These are phyloP conservation scores for Schizonepeta tenuifolia DNA, from an alignment of 257 asterid genomes.

Conservation along the genomic window DNA sequence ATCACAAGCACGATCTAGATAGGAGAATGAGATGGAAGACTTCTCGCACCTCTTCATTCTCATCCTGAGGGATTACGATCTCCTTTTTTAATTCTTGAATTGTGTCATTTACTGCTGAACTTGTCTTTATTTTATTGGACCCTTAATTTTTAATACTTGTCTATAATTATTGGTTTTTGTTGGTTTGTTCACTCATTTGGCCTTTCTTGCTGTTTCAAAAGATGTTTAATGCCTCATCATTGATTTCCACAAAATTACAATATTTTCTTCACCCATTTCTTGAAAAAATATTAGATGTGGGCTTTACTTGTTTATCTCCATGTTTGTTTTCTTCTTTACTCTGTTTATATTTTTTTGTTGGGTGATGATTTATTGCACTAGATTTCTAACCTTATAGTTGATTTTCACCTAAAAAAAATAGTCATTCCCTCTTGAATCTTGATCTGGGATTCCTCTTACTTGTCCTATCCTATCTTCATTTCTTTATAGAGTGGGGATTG, in stretches of 20 bases:
- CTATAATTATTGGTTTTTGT: constrained; percentile 27
- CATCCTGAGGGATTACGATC: constrained; percentile 58
- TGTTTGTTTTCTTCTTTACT: not conserved
- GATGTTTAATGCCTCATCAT: constrained; percentile 33
- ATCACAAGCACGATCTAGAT: constrained; percentile 39
- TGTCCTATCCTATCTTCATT: not conserved
- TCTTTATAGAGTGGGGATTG: constrained; percentile 19
- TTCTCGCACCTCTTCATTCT: constrained; percentile 34
- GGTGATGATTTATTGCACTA: constrained; percentile 18
- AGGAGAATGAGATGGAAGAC: constrained; percentile 16
- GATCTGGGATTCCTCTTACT: constrained; percentile 28
- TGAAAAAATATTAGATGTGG: constrained; percentile 29
- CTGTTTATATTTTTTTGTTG: not conserved
- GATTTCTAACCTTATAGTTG: constrained; percentile 36
- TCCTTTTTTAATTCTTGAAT: constrained; percentile 29
- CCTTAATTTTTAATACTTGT: not conserved
- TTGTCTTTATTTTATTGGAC: constrained; percentile 27
- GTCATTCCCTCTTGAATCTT: constrained; percentile 42
- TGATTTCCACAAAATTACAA: constrained; percentile 27
- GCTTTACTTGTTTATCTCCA: constrained; percentile 16
- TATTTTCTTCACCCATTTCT: constrained; percentile 24
- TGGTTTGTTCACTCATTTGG: constrained; percentile 34
- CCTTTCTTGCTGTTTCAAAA: constrained; percentile 30
- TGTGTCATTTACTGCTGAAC: constrained; percentile 32
- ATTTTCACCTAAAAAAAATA: constrained; percentile 32